Percentiles rank a stretch among this genome's conserved stretches.
These are phyloP conservation scores for Crithidia expoeki DNA, from an alignment of 208 protist species.

Conservation along the genomic window DNA sequence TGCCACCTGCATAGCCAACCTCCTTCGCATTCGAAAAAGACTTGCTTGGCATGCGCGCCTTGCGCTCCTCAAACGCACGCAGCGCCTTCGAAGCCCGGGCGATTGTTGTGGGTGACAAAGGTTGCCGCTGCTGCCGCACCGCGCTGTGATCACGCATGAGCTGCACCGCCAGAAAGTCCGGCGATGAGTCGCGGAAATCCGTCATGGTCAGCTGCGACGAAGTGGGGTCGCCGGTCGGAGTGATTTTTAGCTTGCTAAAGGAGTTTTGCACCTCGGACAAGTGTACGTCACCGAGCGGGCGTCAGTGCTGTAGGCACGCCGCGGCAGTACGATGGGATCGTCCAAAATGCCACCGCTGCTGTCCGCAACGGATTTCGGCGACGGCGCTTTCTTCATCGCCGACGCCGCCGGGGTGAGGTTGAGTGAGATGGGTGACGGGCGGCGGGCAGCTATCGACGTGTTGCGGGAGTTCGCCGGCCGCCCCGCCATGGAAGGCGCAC, in stretches of 20 bases:
- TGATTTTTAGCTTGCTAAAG: slow-evolving; percentile 1
- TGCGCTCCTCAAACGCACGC: slow-evolving; percentile 47
- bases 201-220: slow-evolving; percentile 18
- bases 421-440: slow-evolving; percentile 23
- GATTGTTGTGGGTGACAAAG: slow-evolving; percentile 54
- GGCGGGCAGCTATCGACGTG: slow-evolving; percentile 19
- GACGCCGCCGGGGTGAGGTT: slow-evolving; percentile 36
- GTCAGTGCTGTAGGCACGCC: slow-evolving; percentile 50
- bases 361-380: background rate
- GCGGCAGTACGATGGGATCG: slow-evolving; percentile 45
- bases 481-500: slow-evolving; percentile 25
- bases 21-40: slow-evolving; percentile 38
- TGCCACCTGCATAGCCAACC: slow-evolving; percentile 24
- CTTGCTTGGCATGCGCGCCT: slow-evolving; percentile 43
- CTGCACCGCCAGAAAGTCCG: slow-evolving; percentile 54
- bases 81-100: slow-evolving; percentile 39
- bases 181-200: slow-evolving; percentile 40
- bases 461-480: slow-evolving; percentile 23
- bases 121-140: slow-evolving; percentile 17
- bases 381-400: slow-evolving; percentile 48
- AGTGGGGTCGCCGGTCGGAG: background rate
- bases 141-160: slow-evolving; percentile 44
- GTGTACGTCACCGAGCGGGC: slow-evolving; percentile 25
- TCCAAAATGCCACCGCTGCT: slow-evolving; percentile 19
- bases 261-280: slow-evolving; percentile 2